phyloP scores from a whole-genome alignment of 768 basidiomycete genomes.

The Pleurotus giganteus region DNA sequence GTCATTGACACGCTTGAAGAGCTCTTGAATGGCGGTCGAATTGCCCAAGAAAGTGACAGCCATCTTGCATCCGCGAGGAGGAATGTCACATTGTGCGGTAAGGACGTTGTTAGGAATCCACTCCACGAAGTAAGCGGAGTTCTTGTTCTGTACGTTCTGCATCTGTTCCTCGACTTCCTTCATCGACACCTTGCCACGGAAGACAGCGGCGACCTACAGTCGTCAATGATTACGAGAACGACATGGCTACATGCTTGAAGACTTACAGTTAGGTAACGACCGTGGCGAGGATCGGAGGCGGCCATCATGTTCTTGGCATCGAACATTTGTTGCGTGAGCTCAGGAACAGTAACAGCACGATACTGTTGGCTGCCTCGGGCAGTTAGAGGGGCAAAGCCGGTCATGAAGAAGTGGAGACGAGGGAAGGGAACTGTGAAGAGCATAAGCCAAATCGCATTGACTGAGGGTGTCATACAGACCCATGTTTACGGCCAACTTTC shows the following conservation, averaged over 20 bases:
- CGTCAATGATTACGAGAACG: not conserved
- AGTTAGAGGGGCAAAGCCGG: constrained; percentile 92
- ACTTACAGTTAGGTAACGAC: constrained; percentile 92
- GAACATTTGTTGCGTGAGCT: constrained; percentile 99
- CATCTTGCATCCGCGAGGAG: constrained; percentile 95
- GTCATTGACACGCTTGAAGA: constrained; percentile 98
- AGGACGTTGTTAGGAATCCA: constrained; percentile 99
- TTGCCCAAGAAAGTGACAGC: constrained; percentile 97
- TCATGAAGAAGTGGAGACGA: constrained; percentile 99
- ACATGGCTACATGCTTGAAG: not conserved
- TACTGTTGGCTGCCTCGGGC: constrained; percentile 93
- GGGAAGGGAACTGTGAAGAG: constrained; percentile 81
- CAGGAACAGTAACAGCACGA: constrained; percentile 95
- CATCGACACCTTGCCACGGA: constrained; percentile 99
- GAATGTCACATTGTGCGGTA: constrained; percentile 97
- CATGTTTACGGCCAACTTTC: constrained; percentile 99
- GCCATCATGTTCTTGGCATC: constrained; percentile 99
- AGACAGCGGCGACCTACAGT: constrained; percentile 81
- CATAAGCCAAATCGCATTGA: not conserved
- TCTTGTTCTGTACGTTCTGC: constrained; percentile 97
- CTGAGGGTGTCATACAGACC: constrained; percentile 62
- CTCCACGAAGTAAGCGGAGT: constrained; percentile 97
- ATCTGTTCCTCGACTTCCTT: constrained; percentile 99
- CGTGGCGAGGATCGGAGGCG: constrained; percentile 94
- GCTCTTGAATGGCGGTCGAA: constrained; percentile 94